Conservation (phyloP, 164 flowering plant genomes). For the Amborella trichopoda region DNA sequence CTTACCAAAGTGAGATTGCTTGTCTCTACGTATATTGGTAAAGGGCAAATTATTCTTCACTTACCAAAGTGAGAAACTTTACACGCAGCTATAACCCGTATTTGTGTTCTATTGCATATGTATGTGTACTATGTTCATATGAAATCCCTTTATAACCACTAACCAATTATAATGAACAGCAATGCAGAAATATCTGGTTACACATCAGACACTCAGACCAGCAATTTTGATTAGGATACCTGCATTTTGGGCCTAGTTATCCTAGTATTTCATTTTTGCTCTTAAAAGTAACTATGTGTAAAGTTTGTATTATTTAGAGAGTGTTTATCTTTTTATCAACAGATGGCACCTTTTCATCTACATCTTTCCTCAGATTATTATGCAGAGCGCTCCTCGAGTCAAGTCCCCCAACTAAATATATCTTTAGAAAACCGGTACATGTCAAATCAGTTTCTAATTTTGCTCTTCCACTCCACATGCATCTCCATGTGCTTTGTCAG, state of each 20-base stretch:
- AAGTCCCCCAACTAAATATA: no score
- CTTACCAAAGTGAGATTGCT: no score
- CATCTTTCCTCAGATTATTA: conserved; percentile 40
- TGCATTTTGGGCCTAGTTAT: background rate
- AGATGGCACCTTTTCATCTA: conserved; percentile 42
- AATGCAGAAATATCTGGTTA: background rate
- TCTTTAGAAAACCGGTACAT: conserved; percentile 8
- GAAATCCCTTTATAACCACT: no score
- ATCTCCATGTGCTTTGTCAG: background rate
- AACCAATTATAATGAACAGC: background rate
- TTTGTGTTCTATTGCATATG: no score
- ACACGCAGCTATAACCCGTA: no score
- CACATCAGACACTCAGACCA: background rate
- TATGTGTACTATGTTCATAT: no score
- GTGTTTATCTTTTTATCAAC: conserved; percentile 3
- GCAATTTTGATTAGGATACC: background rate
- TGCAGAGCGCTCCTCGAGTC: conserved; percentile 17
- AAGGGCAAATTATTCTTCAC: no score
- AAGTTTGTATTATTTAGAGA: background rate
- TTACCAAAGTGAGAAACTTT: no score
- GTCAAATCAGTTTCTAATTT: conserved; percentile 6
- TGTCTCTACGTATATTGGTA: no score
- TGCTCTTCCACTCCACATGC: background rate
- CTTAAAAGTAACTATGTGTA: background rate
- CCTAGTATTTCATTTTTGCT: background rate